Conservation (phyloP, 1,139 yeast genomes). For the Geotrichum histeridarum region DNA sequence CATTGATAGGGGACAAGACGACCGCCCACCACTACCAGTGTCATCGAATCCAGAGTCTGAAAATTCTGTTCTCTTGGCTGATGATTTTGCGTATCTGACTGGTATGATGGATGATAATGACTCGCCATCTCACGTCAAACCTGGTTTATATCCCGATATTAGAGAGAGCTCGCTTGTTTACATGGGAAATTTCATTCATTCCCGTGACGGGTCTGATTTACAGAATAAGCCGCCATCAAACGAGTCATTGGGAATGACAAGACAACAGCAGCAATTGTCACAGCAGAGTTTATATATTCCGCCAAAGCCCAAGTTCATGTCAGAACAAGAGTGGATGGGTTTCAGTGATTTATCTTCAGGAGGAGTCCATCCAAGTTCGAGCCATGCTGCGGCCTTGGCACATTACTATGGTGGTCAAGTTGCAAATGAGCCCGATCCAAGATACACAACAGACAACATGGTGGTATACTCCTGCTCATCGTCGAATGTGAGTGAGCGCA, state of each 20-base stretch:
- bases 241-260: neutral
- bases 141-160: constrained; percentile 5
- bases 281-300: neutral
- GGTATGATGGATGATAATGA: neutral
- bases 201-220: neutral
- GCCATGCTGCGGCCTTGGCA: neutral
- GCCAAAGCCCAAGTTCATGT: neutral
- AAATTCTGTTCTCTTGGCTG: constrained; percentile 11
- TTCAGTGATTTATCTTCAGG: neutral
- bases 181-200: constrained; percentile 9
- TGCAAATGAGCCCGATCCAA: neutral
- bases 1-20: neutral
- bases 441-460: neutral
- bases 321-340: constrained; percentile 1
- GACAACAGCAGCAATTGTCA: neutral
- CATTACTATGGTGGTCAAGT: neutral
- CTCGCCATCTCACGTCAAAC: too few relatives aligned
- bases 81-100: constrained; percentile 17
- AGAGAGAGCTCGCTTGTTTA: constrained; percentile 10
- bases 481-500: neutral
- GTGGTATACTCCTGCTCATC: neutral
- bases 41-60: constrained; percentile 5
- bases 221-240: neutral
- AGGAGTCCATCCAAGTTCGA: neutral
- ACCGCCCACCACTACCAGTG: neutral